These are phyloP conservation scores for Sugiyamaella paludigena DNA, from an alignment of 1,139 yeast genomes.

Conservation along the genomic window DNA sequence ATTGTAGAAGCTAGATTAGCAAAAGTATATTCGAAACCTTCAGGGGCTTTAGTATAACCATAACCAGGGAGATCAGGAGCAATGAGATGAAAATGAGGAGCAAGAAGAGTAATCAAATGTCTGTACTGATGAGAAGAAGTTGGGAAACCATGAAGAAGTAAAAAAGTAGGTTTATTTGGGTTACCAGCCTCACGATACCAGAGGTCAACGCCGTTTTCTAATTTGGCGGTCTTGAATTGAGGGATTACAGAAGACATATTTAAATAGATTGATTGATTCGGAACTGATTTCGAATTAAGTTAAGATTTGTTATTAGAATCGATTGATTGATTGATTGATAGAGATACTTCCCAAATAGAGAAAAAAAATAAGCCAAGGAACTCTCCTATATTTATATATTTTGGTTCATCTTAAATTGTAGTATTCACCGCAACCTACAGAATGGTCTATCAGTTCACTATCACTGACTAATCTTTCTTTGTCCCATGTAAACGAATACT, in stretches of 20 bases:
- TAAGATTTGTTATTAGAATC: background rate
- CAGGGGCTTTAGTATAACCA: constrained; percentile 42
- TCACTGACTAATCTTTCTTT: no score
- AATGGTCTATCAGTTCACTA: no score
- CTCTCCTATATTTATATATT: background rate
- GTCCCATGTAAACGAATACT: no score
- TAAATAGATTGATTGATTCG: background rate
- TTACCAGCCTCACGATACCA: constrained; percentile 45
- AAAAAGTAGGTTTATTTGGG: constrained; percentile 34
- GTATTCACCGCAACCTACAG: no score
- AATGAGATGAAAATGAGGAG: constrained; percentile 40
- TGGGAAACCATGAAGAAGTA: constrained; percentile 47
- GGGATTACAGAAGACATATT: constrained; percentile 9
- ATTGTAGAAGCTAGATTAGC: constrained; percentile 39
- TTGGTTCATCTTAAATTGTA: no score
- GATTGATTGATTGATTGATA: background rate
- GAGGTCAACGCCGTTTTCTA: constrained; percentile 28
- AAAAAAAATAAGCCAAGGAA: background rate
- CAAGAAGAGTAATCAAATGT: constrained; percentile 40
- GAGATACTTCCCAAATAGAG: background rate
- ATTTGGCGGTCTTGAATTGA: constrained; percentile 6
- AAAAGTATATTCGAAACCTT: constrained; percentile 36
- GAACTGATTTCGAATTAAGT: background rate
- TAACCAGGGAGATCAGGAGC: constrained; percentile 50
- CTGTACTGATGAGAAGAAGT: constrained; percentile 44